Percentiles rank a stretch among this genome's conserved stretches.
These are phyloP conservation scores for Botrytis squamosa DNA, from an alignment of 2,329 filamentous ascomycete genomes.

Conservation along the genomic window DNA sequence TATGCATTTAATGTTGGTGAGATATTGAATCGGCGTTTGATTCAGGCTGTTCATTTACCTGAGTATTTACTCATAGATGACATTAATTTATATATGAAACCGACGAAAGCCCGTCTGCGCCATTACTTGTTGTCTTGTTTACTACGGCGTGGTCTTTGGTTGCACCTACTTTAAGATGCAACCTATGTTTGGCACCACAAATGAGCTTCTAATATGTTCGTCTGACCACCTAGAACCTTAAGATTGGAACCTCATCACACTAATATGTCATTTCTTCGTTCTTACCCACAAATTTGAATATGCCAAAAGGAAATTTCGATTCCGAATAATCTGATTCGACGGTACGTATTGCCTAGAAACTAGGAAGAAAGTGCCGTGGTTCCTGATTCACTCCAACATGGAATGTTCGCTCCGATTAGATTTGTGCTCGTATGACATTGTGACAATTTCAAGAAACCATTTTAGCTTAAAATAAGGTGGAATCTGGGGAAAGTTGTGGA, in stretches of 20 bases:
- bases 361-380: background rate
- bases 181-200: conserved; percentile 4
- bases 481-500: background rate
- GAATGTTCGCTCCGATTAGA: background rate
- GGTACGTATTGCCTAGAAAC: background rate
- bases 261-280: background rate
- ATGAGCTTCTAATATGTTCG: conserved; percentile 11
- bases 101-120: conserved; percentile 14
- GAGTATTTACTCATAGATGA: background rate
- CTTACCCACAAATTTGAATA: background rate
- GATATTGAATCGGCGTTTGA: background rate
- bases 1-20: background rate
- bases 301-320: background rate
- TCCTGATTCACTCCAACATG: conserved; percentile 6
- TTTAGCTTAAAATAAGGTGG: background rate
- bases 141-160: background rate
- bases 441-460: background rate
- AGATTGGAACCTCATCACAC: background rate
- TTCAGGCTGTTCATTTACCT: background rate
- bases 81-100: conserved; percentile 14
- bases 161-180: background rate
- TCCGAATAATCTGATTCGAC: conserved; percentile 1
- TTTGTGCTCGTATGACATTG: background rate
- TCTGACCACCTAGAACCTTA: conserved; percentile 16
- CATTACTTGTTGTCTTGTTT: background rate